These are phyloP conservation scores for Odonthalia washingtoniensis DNA, from an alignment of 31 red algal species.

Conservation along the genomic window DNA sequence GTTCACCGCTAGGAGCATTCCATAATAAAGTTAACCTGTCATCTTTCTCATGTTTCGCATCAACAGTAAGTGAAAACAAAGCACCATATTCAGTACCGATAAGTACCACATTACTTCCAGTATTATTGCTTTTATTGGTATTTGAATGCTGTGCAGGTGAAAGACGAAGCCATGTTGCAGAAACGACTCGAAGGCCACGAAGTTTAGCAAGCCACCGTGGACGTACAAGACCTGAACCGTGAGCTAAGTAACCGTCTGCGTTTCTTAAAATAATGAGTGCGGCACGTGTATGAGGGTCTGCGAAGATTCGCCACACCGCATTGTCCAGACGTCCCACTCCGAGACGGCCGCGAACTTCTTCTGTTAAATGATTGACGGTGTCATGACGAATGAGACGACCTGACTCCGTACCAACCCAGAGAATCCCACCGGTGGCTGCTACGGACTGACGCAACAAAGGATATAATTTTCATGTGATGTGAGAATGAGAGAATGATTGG, in stretches of 20 bases:
- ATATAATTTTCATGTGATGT: neutral
- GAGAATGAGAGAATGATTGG: neutral
- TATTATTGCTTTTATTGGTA: neutral
- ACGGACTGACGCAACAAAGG: slow-evolving; percentile 1
- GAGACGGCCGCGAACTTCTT: slow-evolving; percentile 54
- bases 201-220: slow-evolving; percentile 58
- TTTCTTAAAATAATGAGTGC: slow-evolving; percentile 56
- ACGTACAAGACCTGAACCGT: slow-evolving; percentile 51
- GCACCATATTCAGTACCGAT: slow-evolving; percentile 64
- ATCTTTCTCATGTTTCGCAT: slow-evolving; percentile 62
- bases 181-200: slow-evolving; percentile 47
- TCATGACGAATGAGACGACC: slow-evolving; percentile 68
- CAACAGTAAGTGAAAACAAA: slow-evolving; percentile 55
- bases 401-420: slow-evolving; percentile 63
- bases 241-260: slow-evolving; percentile 60
- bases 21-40: slow-evolving; percentile 50
- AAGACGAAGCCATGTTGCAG: slow-evolving; percentile 52
- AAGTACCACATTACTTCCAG: slow-evolving; percentile 11
- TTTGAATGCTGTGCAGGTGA: neutral
- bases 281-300: slow-evolving; percentile 52
- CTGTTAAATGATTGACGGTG: slow-evolving; percentile 30
- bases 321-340: slow-evolving; percentile 54
- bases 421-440: slow-evolving; percentile 46
- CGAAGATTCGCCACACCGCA: slow-evolving; percentile 56
- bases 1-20: slow-evolving; percentile 59